These are phyloP conservation scores for Cercophora newfieldiana DNA, from an alignment of 495 filamentous ascomycete species.

Conservation along the genomic window DNA sequence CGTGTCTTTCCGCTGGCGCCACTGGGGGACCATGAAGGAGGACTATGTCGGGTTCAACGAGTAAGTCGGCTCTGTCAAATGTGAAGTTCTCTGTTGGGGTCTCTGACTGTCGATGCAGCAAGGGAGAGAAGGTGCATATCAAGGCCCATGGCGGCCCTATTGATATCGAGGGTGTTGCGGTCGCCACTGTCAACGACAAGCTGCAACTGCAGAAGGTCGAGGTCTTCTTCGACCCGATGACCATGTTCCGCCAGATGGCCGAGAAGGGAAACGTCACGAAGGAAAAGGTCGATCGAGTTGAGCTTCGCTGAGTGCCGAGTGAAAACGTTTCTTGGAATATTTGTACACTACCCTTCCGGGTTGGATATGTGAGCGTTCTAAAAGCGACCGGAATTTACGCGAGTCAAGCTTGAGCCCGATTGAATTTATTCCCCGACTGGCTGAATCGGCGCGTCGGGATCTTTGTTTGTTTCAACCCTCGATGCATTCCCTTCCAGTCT, in stretches of 20 bases:
- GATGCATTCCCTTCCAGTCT: too few species aligned
- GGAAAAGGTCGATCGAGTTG: background rate
- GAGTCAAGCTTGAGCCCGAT: too few species aligned
- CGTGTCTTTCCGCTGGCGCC: conserved; percentile 63
- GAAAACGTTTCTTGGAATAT: background rate
- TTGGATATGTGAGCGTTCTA: background rate
- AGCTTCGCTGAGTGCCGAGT: too few species aligned
- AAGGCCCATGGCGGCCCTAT: conserved; percentile 54
- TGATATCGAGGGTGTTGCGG: conserved; percentile 54
- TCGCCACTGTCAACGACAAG: conserved; percentile 60
- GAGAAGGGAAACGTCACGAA: conserved; percentile 13
- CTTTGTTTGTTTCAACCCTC: too few species aligned
- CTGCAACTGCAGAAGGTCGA: conserved; percentile 57
- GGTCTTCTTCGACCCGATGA: conserved; percentile 64
- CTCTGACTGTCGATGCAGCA: conserved; percentile 35
- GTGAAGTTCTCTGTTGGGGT: background rate
- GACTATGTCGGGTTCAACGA: conserved; percentile 63
- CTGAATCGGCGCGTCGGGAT: background rate
- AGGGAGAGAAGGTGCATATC: conserved; percentile 59
- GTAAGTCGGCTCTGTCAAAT: conserved; percentile 37
- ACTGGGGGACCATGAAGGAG: conserved; percentile 65
- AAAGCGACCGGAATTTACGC: background rate
- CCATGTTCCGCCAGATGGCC: conserved; percentile 68
- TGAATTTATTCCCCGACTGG: too few species aligned
- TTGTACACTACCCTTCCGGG: background rate